Base-by-base conservation (phyloP, 305 asterid genomes). In the Striga hermonthica region DNA sequence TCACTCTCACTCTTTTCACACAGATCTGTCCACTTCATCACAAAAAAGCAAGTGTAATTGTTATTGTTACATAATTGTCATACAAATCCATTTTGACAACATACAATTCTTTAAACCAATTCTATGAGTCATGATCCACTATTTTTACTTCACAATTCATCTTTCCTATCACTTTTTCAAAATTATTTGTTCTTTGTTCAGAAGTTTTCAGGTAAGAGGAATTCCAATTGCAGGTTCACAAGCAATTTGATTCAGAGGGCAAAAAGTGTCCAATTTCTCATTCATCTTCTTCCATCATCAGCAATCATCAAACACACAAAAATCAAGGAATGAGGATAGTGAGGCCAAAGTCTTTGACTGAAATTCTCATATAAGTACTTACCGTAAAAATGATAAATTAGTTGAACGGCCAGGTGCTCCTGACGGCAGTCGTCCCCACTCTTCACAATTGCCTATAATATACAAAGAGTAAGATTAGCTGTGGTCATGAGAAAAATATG, bases 321-420 rank as follows among this genome's bases (percentile, higher is more conserved):
- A 11, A 55, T 61, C 57, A 60, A 38, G 8, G 57, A 53, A 11
- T 47, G 31, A 34, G 62, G 31, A 31, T 56, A 56, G 35, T 45
- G 49, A 10, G 39, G 35, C 63, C 43, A 12, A 31, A 39, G 49
- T 52, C 62, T 14, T 14, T 68, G 61, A 71, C 62, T 56, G 16
- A 35, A 54, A 13, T 39, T 48, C 49, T 50, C 70, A 41, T 28
- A 38, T 66, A 64, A 60, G 49, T n/a, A 69, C 76, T 71, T 69
- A 80, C 84, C 84, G 67, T 90, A 85, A 75, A 90, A 90, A 85
- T 90, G 97, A 73, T 94, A 87, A 57, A 90, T 87, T 65, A 90
- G 97, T 80, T 90, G 83, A 38, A 80, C 84, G 43, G 84, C 84
- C 39, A 80, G 78, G 75, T 80, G 84, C 70, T 80, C 84, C 80